phyloP scores from a whole-genome alignment of 345 rosid genomes.

The Euphorbia pulcherrima region DNA sequence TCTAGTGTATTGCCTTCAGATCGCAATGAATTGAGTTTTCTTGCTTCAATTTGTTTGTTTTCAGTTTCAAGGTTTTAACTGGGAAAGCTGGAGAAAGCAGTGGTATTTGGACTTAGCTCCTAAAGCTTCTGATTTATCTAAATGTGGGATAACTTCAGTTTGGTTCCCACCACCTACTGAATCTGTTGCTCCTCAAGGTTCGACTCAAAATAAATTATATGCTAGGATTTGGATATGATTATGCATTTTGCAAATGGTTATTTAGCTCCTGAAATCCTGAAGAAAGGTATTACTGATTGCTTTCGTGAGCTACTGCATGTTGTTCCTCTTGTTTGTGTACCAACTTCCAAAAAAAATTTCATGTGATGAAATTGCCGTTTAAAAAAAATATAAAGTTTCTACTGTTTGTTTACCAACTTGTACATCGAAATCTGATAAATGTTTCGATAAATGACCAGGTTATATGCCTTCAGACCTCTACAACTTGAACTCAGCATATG shows the following conservation, averaged over 20 bases:
- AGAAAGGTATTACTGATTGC: background rate
- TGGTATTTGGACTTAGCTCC: conserved; percentile 47
- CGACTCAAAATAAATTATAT: background rate
- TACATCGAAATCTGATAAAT: background rate
- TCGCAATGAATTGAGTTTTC: background rate
- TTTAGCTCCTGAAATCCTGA: no score
- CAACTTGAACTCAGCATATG: conserved; percentile 51
- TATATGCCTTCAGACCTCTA: conserved; percentile 57
- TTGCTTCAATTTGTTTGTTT: background rate
- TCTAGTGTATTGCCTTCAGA: background rate
- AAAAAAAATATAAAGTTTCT: background rate
- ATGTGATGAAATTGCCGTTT: background rate
- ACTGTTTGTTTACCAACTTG: background rate
- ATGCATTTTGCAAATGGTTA: background rate
- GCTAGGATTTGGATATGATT: no score
- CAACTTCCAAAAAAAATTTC: background rate
- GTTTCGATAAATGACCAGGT: conserved; percentile 29
- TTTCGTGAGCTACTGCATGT: conserved; percentile 1
- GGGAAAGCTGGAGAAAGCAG: conserved; percentile 51
- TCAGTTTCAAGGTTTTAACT: conserved; percentile 52
- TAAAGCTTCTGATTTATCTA: conserved; percentile 47
- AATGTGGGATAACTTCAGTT: conserved; percentile 39
- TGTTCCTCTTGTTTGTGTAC: background rate
- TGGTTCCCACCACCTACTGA: conserved; percentile 56
- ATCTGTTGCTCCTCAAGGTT: conserved; percentile 53